Evolutionary conservation across 257 asterid species (phyloP).

Genomic region (Scutellaria barbata): DNA sequence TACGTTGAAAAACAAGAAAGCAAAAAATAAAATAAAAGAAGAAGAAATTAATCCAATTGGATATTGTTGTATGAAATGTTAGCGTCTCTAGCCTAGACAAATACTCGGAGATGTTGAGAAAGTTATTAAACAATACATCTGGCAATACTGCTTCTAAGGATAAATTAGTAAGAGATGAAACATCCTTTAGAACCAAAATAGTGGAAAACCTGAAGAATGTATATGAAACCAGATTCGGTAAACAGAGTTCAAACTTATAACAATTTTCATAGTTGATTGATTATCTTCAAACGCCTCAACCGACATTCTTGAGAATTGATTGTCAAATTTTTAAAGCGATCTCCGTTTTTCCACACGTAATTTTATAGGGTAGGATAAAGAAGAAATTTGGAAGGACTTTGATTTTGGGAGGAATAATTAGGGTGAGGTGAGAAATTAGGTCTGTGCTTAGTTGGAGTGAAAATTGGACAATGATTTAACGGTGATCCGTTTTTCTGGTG

Average conservation of each 20-base stretch:
- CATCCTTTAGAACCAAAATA: background rate
- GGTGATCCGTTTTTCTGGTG: too few species aligned
- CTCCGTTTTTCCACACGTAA: background rate
- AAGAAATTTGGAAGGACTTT: too few species aligned
- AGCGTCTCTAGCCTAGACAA: constrained; percentile 23
- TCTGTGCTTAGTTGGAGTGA: too few species aligned
- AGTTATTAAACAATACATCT: background rate
- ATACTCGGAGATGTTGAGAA: background rate
- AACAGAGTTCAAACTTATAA: background rate
- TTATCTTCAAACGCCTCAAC: background rate
- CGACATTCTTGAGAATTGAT: background rate
- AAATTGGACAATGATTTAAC: too few species aligned
- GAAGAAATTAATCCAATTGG: background rate
- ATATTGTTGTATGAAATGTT: background rate
- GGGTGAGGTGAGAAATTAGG: too few species aligned
- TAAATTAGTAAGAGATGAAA: constrained; percentile 12
- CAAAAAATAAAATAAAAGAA: too few species aligned
- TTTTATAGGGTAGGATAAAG: constrained; percentile 5
- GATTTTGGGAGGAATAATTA: too few species aligned
- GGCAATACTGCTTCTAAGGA: background rate
- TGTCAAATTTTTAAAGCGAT: background rate
- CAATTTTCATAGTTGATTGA: background rate
- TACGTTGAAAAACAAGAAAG: too few species aligned
- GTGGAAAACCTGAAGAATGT: background rate
- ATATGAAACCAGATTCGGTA: background rate